These are phyloP conservation scores for Cucumis melo DNA, from an alignment of 306 rosid species.

Conservation along the genomic window DNA sequence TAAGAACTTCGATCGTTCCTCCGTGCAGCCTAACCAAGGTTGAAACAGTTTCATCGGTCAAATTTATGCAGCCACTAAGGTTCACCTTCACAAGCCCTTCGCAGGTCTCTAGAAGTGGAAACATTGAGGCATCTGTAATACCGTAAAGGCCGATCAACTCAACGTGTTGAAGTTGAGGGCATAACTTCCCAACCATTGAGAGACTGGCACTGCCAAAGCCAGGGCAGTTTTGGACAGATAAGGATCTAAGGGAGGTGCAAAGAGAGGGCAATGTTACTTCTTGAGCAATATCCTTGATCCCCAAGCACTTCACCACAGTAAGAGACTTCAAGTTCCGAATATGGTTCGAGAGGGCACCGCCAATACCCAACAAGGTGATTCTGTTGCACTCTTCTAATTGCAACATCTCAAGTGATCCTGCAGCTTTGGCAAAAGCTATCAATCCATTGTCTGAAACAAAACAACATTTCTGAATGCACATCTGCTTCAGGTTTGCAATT, in stretches of 20 bases:
- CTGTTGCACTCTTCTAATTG: conserved; percentile 94
- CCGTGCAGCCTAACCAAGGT: conserved; percentile 9
- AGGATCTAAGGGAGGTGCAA: conserved; percentile 9
- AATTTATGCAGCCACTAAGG: conserved; percentile 7
- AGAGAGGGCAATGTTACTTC: background rate
- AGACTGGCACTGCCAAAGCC: conserved; percentile 11
- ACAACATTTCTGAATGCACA: conserved; percentile 75
- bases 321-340: conserved; percentile 7
- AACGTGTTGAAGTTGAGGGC: conserved; percentile 6
- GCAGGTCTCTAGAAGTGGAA: conserved; percentile 8
- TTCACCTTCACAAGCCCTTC: conserved; percentile 9
- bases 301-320: conserved; percentile 6
- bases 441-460: conserved; percentile 69
- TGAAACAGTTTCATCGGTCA: background rate
- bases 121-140: background rate
- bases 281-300: conserved; percentile 6
- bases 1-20: background rate
- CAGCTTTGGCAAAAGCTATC: conserved; percentile 50
- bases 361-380: conserved; percentile 59
- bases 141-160: conserved; percentile 7
- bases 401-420: conserved; percentile 63
- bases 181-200: background rate
- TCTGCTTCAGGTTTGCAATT: conserved; percentile 62
- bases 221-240: conserved; percentile 7
- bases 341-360: conserved; percentile 38